Evolutionary conservation across 345 rosid species (phyloP), one percentile per base, ranked within the genome.

Genomic region (Eucalyptus pauciflora): DNA sequence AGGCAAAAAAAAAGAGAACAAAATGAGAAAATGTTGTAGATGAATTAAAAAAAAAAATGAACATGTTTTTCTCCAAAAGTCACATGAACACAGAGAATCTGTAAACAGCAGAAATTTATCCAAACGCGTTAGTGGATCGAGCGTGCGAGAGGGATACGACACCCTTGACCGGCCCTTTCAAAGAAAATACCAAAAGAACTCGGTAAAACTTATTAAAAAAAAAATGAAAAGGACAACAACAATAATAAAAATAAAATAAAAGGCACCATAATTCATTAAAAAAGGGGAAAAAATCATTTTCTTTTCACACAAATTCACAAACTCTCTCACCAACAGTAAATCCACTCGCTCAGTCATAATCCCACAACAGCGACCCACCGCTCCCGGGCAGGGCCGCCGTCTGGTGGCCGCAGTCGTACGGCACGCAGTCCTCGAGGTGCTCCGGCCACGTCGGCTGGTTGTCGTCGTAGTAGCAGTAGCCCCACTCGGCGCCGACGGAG

Each of bases 401-500:
- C 83, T 71, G 83, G 4, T 71, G 27, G 27, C 83, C 81, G 41
- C 25, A 10, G 11, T 71, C 83, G 27, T 37, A 71, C 83, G 27
- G 83, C 46, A 27, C 27, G 46, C 83, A 71, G 45, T 71, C 83
- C 83, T 5, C 46, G 46, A 71, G 83, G 83, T 22, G 27, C 27
- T 71, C 83, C 46, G 41, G 25, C 83, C 83, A 71, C 46, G 83
- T 37, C 46, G 83, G 24, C 83, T 37, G 83, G 83, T 71, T 18
- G 83, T 71, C 46, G 46, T 71, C 46, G 83, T 71, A 22, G 83
- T 71, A 71, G 80, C 45, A 18, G 83, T 37, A 37, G 46, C 46
- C 83, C 83, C 83, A 71, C 27, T 71, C 83, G 27, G 83, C 92
- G 41, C 91, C 96, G 37, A 91, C 79, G 9, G 95, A 90, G 92